Base-by-base conservation (phyloP, 345 rosid genomes). In the Fremontodendron californicum region DNA sequence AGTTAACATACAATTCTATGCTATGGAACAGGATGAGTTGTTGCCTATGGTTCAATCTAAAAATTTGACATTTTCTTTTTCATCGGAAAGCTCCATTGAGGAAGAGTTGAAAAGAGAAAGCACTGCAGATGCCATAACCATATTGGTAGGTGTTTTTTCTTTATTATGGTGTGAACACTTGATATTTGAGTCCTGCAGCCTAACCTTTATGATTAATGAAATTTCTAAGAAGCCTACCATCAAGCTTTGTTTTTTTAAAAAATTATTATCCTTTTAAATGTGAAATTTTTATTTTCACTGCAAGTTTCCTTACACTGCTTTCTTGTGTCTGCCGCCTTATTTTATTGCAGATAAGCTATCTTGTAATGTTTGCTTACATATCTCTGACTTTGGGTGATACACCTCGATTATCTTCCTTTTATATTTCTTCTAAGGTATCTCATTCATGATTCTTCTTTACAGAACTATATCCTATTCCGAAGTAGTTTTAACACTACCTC, bases 321-420 rank as follows among this genome's bases (percentile, higher is more conserved):
- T 40, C 23, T 0, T 67, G 27, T 74, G 73, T 52, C 68, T 80
- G 8, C 73, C 27, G 42, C 46, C 80, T 71, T 48, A 18, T 72
- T 78, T 71, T 65, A 46, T 83, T 83, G 80, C 94, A 95, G 99
- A 92, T 95, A 84, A 93, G 99, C 88, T 95, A 95, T 85, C 90
- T 95, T 78, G 99, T 95, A 82, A 95, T 95, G 99, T 95, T 95
- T 86, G 97, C 92, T 54, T 95, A 95, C 85, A 93, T 95, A 78
- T 93, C 99, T 75, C 92, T 95, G 77, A 85, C 97, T 60, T 83
- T 95, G 66, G 99, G 99, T 35, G 92, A 90, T 75, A 75, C 97
- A 58, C 97, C 91, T 78, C 92, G 77, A 61, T 70, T 90, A 63
- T 83, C 91, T 69, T 87, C 91, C 25, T 92, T 93, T 83, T 95